Evolutionary conservation across 768 basidiomycete genomes (phyloP).

Genomic region (Boletus tylopilopsis): DNA sequence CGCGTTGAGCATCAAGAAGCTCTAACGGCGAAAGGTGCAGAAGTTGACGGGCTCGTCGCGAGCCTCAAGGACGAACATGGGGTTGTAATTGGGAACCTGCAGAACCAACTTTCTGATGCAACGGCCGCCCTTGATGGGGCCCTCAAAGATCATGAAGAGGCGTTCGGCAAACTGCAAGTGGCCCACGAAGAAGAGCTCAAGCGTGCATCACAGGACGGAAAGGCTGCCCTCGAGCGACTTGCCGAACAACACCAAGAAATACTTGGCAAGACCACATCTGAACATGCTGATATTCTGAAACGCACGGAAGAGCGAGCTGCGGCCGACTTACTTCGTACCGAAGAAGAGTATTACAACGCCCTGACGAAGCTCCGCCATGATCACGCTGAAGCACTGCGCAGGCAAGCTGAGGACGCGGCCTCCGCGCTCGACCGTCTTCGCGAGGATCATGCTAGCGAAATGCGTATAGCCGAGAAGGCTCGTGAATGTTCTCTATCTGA

Average conservation of each 20-base stretch:
- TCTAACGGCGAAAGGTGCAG: constrained; percentile 38
- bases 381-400: constrained; percentile 63
- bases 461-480: constrained; percentile 72
- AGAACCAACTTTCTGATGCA: constrained; percentile 42
- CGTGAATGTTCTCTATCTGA: constrained; percentile 72
- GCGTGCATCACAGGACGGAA: constrained; percentile 52
- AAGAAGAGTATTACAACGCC: constrained; percentile 80
- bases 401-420: constrained; percentile 55
- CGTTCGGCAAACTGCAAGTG: constrained; percentile 52
- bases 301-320: constrained; percentile 59
- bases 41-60: constrained; percentile 40
- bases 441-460: constrained; percentile 71
- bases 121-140: constrained; percentile 42
- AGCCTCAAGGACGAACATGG: constrained; percentile 51
- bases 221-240: constrained; percentile 43
- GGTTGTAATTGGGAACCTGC: constrained; percentile 35
- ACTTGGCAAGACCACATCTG: constrained; percentile 44
- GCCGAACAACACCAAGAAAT: constrained; percentile 53
- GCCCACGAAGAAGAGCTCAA: constrained; percentile 55
- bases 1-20: constrained; percentile 42
- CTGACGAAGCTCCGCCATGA: constrained; percentile 72
- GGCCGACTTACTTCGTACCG: constrained; percentile 58
- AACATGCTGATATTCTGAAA: constrained; percentile 55
- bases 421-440: constrained; percentile 65
- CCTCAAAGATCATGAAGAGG: constrained; percentile 55